Percentiles rank a stretch among this genome's conserved stretches.
These are phyloP conservation scores for Lachancea sp. DNA, from an alignment of 805 yeast genomes.

Conservation along the genomic window DNA sequence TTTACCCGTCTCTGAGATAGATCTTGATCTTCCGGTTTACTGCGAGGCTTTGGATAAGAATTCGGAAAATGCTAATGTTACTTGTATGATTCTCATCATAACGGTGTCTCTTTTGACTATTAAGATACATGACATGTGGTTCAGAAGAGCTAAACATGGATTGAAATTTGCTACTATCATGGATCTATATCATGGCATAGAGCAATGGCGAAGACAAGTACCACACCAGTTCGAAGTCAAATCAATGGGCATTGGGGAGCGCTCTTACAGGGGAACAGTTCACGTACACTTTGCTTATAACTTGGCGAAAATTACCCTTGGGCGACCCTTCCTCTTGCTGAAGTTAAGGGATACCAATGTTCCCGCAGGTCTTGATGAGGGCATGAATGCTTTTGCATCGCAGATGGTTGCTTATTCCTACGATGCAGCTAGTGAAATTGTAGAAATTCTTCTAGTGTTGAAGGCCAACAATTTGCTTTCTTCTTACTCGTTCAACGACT, in stretches of 20 bases:
- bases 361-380: conserved; percentile 8
- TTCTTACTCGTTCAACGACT: conserved; percentile 10
- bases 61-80: conserved; percentile 10
- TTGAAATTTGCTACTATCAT: conserved; percentile 11
- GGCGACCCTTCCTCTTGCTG: conserved; percentile 10
- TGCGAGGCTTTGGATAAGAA: conserved; percentile 9
- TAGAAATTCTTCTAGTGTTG: conserved; percentile 7
- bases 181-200: conserved; percentile 10
- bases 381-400: conserved; percentile 9
- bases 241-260: conserved; percentile 9
- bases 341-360: conserved; percentile 9
- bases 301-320: conserved; percentile 10
- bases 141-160: conserved; percentile 9
- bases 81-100: conserved; percentile 10
- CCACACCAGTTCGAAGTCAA: conserved; percentile 7
- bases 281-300: conserved; percentile 11
- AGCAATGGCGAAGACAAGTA: conserved; percentile 10
- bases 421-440: conserved; percentile 11
- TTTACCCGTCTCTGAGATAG: conserved; percentile 10
- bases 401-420: conserved; percentile 8
- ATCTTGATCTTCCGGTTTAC: conserved; percentile 10
- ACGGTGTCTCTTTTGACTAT: conserved; percentile 11
- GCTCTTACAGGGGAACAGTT: conserved; percentile 9
- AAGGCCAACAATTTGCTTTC: conserved; percentile 9
- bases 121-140: conserved; percentile 11